Percentiles rank a stretch among this genome's conserved stretches.
Evolutionary conservation across 2,329 filamentous ascomycete genomes (phyloP).

Genomic region (Colletotrichum melonis): DNA sequence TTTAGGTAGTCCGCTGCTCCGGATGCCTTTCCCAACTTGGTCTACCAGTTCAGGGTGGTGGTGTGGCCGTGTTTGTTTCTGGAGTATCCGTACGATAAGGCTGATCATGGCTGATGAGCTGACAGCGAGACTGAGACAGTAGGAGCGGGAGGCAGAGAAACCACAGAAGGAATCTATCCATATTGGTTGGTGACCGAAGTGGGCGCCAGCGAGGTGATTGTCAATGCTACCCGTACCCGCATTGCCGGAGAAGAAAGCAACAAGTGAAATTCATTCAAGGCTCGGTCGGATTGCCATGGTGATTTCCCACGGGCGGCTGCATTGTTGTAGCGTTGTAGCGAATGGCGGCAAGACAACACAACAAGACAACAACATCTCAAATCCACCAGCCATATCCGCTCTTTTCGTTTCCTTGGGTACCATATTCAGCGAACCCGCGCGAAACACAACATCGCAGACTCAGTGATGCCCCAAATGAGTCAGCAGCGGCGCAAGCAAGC

Average conservation of each 20-base stretch:
- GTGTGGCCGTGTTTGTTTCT: not conserved
- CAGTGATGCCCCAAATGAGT: not conserved
- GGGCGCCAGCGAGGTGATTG: not conserved
- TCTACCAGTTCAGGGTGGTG: not conserved
- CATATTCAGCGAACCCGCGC: not conserved
- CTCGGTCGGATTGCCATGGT: slow-evolving; percentile 22
- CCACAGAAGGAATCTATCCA: not conserved
- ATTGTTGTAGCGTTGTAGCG: slow-evolving; percentile 18
- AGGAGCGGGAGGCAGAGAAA: slow-evolving; percentile 6
- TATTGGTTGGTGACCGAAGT: not conserved
- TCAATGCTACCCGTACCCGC: slow-evolving; percentile 7
- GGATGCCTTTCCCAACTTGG: too few relatives aligned
- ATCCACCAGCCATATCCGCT: not conserved
- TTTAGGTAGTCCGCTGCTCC: not conserved
- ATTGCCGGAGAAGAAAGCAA: not conserved
- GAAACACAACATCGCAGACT: not conserved
- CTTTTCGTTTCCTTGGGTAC: not conserved
- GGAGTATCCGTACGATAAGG: not conserved
- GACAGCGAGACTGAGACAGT: not conserved
- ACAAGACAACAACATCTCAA: slow-evolving; percentile 18
- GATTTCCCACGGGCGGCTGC: slow-evolving; percentile 14
- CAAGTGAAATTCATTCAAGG: slow-evolving; percentile 1
- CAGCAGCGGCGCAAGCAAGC: not conserved
- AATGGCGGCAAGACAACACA: slow-evolving; percentile 32
- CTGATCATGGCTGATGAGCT: not conserved